These are phyloP conservation scores for Alternaria gaisen DNA, from an alignment of 2,329 filamentous ascomycete genomes.

Conservation along the genomic window DNA sequence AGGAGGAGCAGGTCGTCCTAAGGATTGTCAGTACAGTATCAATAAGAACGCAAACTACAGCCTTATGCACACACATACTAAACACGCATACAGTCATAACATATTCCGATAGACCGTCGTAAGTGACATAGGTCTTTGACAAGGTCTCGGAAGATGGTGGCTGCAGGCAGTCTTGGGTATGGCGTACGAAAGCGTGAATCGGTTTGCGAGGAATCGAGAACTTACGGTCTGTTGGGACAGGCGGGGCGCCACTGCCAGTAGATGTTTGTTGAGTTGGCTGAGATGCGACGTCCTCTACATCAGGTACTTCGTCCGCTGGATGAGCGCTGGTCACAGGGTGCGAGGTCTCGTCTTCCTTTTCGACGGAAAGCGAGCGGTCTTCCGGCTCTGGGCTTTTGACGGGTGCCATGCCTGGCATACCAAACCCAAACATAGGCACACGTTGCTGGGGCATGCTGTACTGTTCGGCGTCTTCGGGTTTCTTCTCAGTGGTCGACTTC, in stretches of 20 bases:
- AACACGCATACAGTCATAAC: constrained; percentile 51
- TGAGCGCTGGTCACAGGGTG: constrained; percentile 55
- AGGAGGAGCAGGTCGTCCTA: constrained; percentile 55
- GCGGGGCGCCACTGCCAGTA: constrained; percentile 53
- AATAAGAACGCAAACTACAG: neutral
- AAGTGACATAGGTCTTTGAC: constrained; percentile 45
- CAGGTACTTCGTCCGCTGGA: constrained; percentile 59
- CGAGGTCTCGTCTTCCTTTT: constrained; percentile 60
- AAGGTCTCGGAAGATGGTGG: constrained; percentile 40
- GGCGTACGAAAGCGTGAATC: constrained; percentile 27
- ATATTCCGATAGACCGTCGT: constrained; percentile 47
- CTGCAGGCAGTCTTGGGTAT: constrained; percentile 34
- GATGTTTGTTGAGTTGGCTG: constrained; percentile 54
- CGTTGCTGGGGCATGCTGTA: constrained; percentile 48
- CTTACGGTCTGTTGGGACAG: constrained; percentile 62
- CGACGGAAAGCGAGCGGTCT: constrained; percentile 54
- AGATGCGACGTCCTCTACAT: constrained; percentile 62
- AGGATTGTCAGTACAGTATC: constrained; percentile 23
- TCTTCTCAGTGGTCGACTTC: constrained; percentile 53
- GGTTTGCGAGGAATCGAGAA: constrained; percentile 51
- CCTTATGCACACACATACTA: constrained; percentile 43
- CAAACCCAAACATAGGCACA: constrained; percentile 67
- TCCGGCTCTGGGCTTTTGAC: constrained; percentile 59
- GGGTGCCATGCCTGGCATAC: constrained; percentile 75
- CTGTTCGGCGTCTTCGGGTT: constrained; percentile 48